Conservation (phyloP, 2,329 filamentous ascomycete species). For the Didymosphaeria variabile region DNA sequence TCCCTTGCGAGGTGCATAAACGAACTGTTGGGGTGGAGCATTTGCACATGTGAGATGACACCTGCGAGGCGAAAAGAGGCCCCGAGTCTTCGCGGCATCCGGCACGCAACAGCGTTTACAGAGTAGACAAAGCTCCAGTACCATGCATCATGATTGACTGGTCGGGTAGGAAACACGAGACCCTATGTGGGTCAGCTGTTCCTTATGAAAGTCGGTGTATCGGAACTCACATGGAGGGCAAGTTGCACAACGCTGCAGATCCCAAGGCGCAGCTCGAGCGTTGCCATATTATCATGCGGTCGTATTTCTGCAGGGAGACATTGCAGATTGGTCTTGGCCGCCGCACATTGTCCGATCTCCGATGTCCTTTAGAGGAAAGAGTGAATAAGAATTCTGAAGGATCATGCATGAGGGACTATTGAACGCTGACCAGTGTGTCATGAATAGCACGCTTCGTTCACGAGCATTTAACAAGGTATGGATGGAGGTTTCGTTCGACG, state of each 20-base stretch:
- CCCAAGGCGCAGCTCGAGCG: background rate
- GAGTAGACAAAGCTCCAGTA: background rate
- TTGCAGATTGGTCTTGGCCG: background rate
- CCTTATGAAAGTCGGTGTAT: background rate
- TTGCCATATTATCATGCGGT: background rate
- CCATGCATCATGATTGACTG: background rate
- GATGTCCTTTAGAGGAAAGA: background rate
- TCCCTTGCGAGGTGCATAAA: background rate
- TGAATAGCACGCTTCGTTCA: background rate
- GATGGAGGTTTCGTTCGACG: too few relatives aligned
- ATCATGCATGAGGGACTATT: background rate
- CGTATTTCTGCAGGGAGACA: background rate
- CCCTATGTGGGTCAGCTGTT: background rate
- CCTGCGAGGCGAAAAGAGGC: background rate
- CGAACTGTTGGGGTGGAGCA: background rate
- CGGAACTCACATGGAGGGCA: background rate
- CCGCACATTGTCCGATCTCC: background rate
- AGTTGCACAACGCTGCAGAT: background rate
- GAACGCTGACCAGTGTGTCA: background rate
- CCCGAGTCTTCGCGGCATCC: background rate
- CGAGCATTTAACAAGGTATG: background rate
- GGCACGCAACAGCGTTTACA: background rate
- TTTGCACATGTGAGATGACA: background rate
- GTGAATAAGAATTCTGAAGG: background rate
- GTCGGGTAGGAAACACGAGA: background rate